A percentile compares a stretch with the other conserved stretches of the same genome.
These are phyloP conservation scores for Tuber brumale DNA, from an alignment of 495 filamentous ascomycete genomes.

Conservation along the genomic window DNA sequence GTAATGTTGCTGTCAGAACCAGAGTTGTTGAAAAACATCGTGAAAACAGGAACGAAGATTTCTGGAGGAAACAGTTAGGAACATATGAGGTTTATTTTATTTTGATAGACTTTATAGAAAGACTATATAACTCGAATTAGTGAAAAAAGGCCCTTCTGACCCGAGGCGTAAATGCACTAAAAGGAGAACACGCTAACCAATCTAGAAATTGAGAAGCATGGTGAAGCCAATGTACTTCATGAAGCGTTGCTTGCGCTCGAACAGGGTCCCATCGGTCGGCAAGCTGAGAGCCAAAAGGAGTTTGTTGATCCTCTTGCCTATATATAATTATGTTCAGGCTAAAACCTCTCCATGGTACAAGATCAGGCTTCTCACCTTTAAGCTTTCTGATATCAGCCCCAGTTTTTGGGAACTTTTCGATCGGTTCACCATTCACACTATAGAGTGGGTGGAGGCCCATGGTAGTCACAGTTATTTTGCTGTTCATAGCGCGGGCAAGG, in stretches of 20 bases:
- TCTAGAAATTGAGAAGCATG: neutral
- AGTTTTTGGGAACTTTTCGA: slow-evolving; percentile 9
- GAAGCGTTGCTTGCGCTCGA: slow-evolving; percentile 8
- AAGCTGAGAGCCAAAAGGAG: slow-evolving; percentile 20
- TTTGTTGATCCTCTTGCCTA: slow-evolving; percentile 7
- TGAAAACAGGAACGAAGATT: neutral
- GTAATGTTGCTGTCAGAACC: neutral
- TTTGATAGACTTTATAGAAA: neutral
- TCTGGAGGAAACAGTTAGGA: neutral
- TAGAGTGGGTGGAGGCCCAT: slow-evolving; percentile 13
- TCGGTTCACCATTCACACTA: slow-evolving; percentile 5
- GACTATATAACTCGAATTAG: neutral
- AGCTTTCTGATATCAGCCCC: neutral
- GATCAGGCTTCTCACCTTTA: neutral
- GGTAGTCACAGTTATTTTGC: slow-evolving; percentile 11
- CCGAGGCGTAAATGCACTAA: neutral
- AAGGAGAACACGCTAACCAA: neutral
- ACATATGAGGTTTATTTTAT: no score
- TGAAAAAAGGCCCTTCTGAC: neutral
- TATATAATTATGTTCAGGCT: slow-evolving; percentile 16
- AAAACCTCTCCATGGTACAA: neutral
- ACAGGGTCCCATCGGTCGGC: neutral
- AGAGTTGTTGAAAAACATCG: neutral
- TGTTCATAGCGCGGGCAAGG: slow-evolving; percentile 13
- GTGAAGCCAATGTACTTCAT: slow-evolving; percentile 17